Evolutionary conservation across 176 grass and related monocot species (phyloP).

Genomic region (Echinochloa phyllopogon): DNA sequence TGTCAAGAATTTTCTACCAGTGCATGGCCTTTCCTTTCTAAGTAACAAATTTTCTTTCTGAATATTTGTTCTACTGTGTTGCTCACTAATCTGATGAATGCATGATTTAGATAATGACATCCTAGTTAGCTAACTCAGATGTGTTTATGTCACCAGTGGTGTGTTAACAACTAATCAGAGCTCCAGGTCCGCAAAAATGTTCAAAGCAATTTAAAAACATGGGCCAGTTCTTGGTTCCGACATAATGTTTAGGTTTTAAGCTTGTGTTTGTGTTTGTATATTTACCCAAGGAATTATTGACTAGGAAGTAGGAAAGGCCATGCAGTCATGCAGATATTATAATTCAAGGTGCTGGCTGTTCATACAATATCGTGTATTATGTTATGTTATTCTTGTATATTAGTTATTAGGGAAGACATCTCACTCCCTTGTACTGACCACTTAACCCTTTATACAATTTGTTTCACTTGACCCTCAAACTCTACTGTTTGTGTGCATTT

Average conservation of each 20-base stretch:
- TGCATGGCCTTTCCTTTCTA: background rate
- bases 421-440: background rate
- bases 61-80: background rate
- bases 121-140: background rate
- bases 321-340: background rate
- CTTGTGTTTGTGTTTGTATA: background rate
- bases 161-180: background rate
- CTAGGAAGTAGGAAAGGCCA: background rate
- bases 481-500: background rate
- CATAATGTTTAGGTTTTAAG: background rate
- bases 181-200: background rate
- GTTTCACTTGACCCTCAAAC: background rate
- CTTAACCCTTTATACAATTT: background rate
- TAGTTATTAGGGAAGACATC: no score
- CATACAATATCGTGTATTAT: background rate
- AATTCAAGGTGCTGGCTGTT: background rate
- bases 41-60: background rate
- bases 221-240: background rate
- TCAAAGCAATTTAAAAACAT: background rate
- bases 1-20: background rate
- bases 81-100: background rate
- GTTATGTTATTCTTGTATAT: no score
- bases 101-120: background rate
- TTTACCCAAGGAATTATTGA: background rate
- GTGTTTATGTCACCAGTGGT: background rate